Base-by-base conservation (phyloP, 2,329 filamentous ascomycete species). In the Coniella lustricola region DNA sequence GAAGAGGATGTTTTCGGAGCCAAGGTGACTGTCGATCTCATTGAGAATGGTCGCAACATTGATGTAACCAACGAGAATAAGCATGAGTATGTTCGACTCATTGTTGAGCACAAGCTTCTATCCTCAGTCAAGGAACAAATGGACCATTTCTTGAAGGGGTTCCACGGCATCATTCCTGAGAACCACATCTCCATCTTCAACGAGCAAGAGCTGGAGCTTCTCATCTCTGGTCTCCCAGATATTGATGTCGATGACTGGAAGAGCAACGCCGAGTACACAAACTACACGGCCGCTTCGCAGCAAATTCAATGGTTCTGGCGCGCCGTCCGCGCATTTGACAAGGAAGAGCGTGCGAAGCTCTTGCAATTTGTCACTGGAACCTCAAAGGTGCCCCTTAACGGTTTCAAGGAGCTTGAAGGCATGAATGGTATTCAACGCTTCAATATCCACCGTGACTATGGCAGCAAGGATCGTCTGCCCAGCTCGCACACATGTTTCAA, bases 251-350 rank as follows among this genome's bases (percentile, higher is more conserved):
- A 98, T 62, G 93, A 98, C 69, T 98, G 93, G 93, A 96, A 95
- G 79, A 90, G 87, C 69, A 95, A 96, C 68, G 95, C 91, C 2
- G 94, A 98, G 64, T 97, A 98, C 60, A 91, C 97, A 69, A 97
- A 97, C 67, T 98, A 98, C 71, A 89, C 82, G 4, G 85, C 88
- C 29, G 91, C 90, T 0, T 96, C 93, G 3, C 87, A 89, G 38
- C 94, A 98, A 65, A 95, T 98, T 51, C 90, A 97, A 66, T 98
- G 93, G 93, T 98, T 98, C 81, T 98, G 93, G 93, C 85, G 94
- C 61, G 93, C 93, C 21, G 82, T 98, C 37, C 84, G 93, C 59
- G 95, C 90, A 4, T 98, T 96, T 62, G 94, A 97, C 73, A 97
- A 97, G 71, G 94, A 98, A 71, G 94, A 98, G 70, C 87, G 89